Evolutionary conservation across 768 basidiomycete genomes (phyloP).

Genomic region (Xanthoconium stramineum): DNA sequence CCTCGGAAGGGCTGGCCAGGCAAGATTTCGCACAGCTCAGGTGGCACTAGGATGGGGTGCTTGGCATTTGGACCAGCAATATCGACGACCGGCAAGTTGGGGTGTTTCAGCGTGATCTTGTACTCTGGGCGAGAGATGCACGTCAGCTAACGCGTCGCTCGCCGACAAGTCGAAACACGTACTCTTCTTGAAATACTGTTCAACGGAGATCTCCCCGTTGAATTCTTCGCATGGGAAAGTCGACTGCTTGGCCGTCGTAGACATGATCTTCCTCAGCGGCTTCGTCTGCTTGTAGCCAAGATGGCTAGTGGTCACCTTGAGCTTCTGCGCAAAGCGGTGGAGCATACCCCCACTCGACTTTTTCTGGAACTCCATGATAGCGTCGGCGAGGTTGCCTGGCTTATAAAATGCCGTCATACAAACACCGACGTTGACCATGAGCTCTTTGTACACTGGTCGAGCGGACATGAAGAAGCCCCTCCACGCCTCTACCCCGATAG

Average conservation of each 20-base stretch:
- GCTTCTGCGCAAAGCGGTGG: slow-evolving; percentile 44
- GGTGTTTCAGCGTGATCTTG: slow-evolving; percentile 45
- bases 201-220: slow-evolving; percentile 52
- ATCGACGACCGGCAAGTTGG: slow-evolving; percentile 57
- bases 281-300: slow-evolving; percentile 53
- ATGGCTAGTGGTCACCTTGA: slow-evolving; percentile 57
- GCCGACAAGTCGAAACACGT: slow-evolving; percentile 16
- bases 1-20: slow-evolving; percentile 59
- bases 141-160: slow-evolving; percentile 3
- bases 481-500: slow-evolving; percentile 41
- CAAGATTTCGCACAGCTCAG: slow-evolving; percentile 67
- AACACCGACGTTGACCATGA: slow-evolving; percentile 54
- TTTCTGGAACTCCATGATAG: slow-evolving; percentile 46
- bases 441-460: slow-evolving; percentile 44
- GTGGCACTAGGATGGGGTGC: slow-evolving; percentile 47
- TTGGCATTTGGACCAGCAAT: slow-evolving; percentile 37
- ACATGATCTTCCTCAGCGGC: slow-evolving; percentile 39
- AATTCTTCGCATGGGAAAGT: slow-evolving; percentile 58
- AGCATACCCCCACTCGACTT: slow-evolving; percentile 44
- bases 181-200: slow-evolving; percentile 64
- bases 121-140: slow-evolving; percentile 45
- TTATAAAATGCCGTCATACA: slow-evolving; percentile 55
- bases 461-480: slow-evolving; percentile 52
- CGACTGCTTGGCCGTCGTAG: slow-evolving; percentile 42
- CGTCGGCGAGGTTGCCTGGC: slow-evolving; percentile 61